Evolutionary conservation across 169 alveolate species (phyloP).

Genomic region (Theileria equi): DNA sequence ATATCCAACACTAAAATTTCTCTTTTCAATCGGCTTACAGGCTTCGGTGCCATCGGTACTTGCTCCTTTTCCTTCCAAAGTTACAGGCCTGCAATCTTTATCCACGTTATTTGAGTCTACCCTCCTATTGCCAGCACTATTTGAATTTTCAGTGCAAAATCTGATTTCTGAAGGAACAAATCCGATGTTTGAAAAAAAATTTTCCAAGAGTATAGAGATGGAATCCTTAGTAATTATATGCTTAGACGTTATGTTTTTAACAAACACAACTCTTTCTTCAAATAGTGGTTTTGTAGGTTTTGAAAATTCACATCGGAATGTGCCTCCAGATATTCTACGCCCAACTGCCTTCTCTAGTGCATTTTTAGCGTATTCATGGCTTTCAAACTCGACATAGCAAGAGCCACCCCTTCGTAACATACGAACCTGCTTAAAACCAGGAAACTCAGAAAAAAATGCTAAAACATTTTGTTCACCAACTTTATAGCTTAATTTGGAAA

Average conservation of each 20-base stretch:
- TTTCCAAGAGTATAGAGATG: slow-evolving; percentile 25
- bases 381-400: slow-evolving; percentile 66
- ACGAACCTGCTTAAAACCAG: slow-evolving; percentile 47
- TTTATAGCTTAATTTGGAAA: no score
- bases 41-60: neutral
- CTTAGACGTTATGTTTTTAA: slow-evolving; percentile 46
- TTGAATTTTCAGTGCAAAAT: slow-evolving; percentile 24
- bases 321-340: slow-evolving; percentile 5
- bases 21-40: neutral
- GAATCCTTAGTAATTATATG: slow-evolving; percentile 28
- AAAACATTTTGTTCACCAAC: no score
- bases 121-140: neutral
- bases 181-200: slow-evolving; percentile 48
- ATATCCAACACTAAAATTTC: slow-evolving; percentile 23
- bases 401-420: slow-evolving; percentile 4
- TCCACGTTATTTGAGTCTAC: neutral
- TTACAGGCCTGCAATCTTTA: no score
- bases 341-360: no score
- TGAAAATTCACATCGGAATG: slow-evolving; percentile 32
- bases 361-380: slow-evolving; percentile 54
- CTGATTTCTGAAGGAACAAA: slow-evolving; percentile 46
- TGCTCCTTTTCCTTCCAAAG: slow-evolving; percentile 1
- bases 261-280: slow-evolving; percentile 69
- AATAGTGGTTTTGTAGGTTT: slow-evolving; percentile 64
- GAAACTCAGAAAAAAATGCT: slow-evolving; percentile 7